A percentile compares a stretch with the other conserved stretches of the same genome.
Conservation (phyloP, 2,329 filamentous ascomycete species). For the Scleromitrula shiraiana region DNA sequence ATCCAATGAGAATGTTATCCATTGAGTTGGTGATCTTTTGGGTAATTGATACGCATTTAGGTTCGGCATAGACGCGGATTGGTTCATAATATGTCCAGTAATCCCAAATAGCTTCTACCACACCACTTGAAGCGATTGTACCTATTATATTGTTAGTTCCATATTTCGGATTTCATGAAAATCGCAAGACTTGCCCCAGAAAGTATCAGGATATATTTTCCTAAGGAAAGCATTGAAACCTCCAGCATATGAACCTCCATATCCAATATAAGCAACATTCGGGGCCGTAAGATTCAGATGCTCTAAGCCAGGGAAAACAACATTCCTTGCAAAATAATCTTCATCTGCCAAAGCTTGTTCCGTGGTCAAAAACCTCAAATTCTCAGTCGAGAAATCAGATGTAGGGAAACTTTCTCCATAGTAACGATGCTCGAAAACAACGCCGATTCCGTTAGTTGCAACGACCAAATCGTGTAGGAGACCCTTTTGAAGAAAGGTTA, state of each 20-base stretch:
- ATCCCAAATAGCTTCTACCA: conserved; percentile 69
- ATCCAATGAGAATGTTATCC: conserved; percentile 47
- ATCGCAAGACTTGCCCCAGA: conserved; percentile 46
- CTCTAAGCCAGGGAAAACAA: conserved; percentile 63
- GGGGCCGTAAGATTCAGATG: conserved; percentile 57
- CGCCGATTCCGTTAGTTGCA: conserved; percentile 65
- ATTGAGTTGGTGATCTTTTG: conserved; percentile 52
- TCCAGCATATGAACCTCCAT: conserved; percentile 79
- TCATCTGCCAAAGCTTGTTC: conserved; percentile 77
- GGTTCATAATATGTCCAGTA: conserved; percentile 62
- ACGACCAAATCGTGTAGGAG: conserved; percentile 63
- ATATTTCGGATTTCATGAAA: neutral
- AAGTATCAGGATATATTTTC: conserved; percentile 68
- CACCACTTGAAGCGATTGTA: conserved; percentile 72
- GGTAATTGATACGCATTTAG: conserved; percentile 55
- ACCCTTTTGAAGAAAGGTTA: conserved; percentile 70
- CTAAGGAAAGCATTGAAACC: conserved; percentile 71
- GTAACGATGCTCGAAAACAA: conserved; percentile 81
- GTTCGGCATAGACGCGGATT: conserved; percentile 46
- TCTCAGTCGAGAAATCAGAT: conserved; percentile 57
- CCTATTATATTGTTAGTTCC: conserved; percentile 23
- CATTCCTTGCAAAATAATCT: conserved; percentile 69
- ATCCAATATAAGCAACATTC: conserved; percentile 64
- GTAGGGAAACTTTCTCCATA: conserved; percentile 71
- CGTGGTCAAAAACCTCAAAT: conserved; percentile 72